Base-by-base conservation (phyloP, 306 rosid species). In the Phaseolus lunatus region DNA sequence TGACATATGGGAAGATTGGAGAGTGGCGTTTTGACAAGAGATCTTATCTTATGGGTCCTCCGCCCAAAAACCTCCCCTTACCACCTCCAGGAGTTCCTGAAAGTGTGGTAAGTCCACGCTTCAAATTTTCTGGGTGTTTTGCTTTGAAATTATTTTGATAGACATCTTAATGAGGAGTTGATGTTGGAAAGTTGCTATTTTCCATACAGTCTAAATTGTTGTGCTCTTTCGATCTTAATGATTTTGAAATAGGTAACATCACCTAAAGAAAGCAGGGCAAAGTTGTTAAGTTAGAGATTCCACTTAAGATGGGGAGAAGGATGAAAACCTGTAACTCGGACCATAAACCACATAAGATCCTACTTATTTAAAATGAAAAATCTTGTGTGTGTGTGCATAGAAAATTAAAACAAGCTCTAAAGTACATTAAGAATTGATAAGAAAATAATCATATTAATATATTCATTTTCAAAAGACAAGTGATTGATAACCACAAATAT, bases 1-100 rank as follows among this genome's bases (percentile, higher is more conserved):
- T 90, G 52, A 94, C 94, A 75, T 90, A 90, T 72, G 98, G 97
- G 23, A 90, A 89, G 85, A 64, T 85, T 16, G 98, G 98, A 43
- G 97, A 91, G 78, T 94, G 98, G 98, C 96, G 93, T 65, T 94
- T 94, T 66, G 97, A 94, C 88, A 94, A 94, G 91, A 92, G 97
- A 90, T 78, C 93, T 1, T 84, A 85, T 94, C 94, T 94, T 68
- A 65, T 68, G 75, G 87, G 89, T 78, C 98, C 98, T 79, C 96
- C 91, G 4, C 98, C 98, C 3, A 87, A 81, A 83, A 89, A 91
- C 78, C 83, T 94, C 73, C 63, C 98, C 62, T 88, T 91, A 67
- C 98, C 97, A 14, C 98, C 97, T 81, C 90, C 94, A 2, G 97
- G 93, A 71, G 92, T 94, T 85, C 98, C 98, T 10, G 96, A 91